Percentiles rank a stretch among this genome's conserved stretches.
These are phyloP conservation scores for Suhomyces coccinellae DNA, from an alignment of 1,139 yeast genomes.

Conservation along the genomic window DNA sequence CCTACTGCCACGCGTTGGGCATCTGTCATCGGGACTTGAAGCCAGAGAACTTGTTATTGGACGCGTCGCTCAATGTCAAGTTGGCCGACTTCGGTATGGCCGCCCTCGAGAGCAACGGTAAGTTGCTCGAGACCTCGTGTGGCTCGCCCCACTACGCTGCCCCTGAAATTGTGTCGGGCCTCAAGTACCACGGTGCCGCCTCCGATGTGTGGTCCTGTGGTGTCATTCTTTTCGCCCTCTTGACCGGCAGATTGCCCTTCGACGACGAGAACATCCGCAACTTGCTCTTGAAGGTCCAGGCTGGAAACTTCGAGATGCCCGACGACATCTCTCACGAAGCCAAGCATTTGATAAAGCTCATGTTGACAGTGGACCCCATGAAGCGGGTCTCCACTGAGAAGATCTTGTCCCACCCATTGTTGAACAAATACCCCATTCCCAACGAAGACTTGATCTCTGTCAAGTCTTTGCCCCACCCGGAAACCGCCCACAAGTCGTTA, in stretches of 20 bases:
- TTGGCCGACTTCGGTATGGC: constrained; percentile 91
- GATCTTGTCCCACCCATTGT: constrained; percentile 74
- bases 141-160: constrained; percentile 90
- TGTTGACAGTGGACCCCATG: constrained; percentile 79
- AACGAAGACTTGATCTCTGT: constrained; percentile 52
- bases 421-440: constrained; percentile 59
- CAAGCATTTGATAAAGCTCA: constrained; percentile 63
- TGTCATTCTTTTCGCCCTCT: constrained; percentile 70
- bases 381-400: constrained; percentile 74
- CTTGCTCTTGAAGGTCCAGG: constrained; percentile 68
- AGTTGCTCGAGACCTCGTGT: constrained; percentile 73
- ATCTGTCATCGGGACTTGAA: constrained; percentile 81
- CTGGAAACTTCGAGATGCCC: constrained; percentile 75
- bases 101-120: constrained; percentile 72
- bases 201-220: constrained; percentile 90
- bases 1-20: constrained; percentile 80
- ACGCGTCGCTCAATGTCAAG: constrained; percentile 65
- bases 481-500: constrained; percentile 53
- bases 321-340: constrained; percentile 64
- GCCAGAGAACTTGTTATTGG: constrained; percentile 73
- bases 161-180: constrained; percentile 80
- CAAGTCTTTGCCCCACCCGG: constrained; percentile 62
- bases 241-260: constrained; percentile 79
- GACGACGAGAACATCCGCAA: constrained; percentile 79
- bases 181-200: constrained; percentile 77